A percentile compares a stretch with the other conserved stretches of the same genome.
These are phyloP conservation scores for Globisporangium cylindrosporum DNA, from an alignment of 352 stramenopile species.

Conservation along the genomic window DNA sequence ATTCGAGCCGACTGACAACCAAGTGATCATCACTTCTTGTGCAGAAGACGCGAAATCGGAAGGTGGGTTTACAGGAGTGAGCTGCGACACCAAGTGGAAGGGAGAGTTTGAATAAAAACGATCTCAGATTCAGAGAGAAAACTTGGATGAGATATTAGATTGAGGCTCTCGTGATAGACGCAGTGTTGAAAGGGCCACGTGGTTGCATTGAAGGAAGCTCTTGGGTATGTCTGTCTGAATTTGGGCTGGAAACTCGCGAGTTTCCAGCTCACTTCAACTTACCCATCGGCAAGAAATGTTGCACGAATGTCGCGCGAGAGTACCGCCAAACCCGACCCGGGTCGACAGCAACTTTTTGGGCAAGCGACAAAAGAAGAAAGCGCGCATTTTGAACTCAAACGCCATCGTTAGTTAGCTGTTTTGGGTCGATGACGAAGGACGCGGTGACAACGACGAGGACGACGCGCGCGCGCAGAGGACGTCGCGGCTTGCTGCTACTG, in stretches of 20 bases:
- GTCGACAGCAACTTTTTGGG: neutral
- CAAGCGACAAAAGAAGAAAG: neutral
- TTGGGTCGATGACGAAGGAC: neutral
- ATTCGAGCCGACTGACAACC: conserved; percentile 29
- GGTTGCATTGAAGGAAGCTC: neutral
- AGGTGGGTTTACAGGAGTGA: conserved; percentile 34
- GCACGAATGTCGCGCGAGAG: neutral
- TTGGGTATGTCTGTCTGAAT: too few species aligned
- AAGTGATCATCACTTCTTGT: conserved; percentile 69
- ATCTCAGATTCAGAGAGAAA: neutral
- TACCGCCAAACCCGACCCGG: neutral
- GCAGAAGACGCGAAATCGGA: conserved; percentile 11
- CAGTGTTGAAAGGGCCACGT: neutral
- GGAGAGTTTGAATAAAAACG: conserved; percentile 52
- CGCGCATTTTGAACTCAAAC: conserved; percentile 9
- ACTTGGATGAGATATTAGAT: neutral
- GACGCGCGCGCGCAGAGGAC: conserved; percentile 3
- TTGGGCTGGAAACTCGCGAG: neutral
- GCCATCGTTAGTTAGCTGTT: neutral
- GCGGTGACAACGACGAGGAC: neutral
- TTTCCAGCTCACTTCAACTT: conserved; percentile 5
- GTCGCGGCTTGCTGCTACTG: neutral
- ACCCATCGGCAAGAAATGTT: neutral
- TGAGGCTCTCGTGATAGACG: neutral
- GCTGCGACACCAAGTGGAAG: conserved; percentile 65